Evolutionary conservation across 1,139 yeast genomes (phyloP), one percentile per base, ranked within the genome.

Genomic region (Pichia sp.): DNA sequence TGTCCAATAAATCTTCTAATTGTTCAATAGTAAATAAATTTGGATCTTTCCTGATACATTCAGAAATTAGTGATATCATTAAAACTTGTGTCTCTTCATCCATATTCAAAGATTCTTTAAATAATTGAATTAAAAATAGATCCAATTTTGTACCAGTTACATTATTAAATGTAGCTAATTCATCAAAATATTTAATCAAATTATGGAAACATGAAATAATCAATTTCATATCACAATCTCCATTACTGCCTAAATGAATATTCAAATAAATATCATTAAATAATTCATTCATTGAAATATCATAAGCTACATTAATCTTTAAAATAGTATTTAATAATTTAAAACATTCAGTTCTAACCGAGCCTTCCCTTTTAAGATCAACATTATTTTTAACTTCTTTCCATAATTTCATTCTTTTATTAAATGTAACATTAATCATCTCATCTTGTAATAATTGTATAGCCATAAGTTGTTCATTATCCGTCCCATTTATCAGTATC

Each of bases 351-450:
- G 78, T 67, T 46, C 95, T 72, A 28, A 79, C 75, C 2, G 72
- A 61, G 5, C 73, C 68, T 42, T 72, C 71, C 14, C 73, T 66
- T 16, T 69, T 68, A 0, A 71, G 65, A 10, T 73, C 72, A 48
- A 86, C 74, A 67, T 85, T 70, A 53, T 78, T 81, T 57, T 80
- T 71, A 0, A 84, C 84, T 52, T 81, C 69, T 62, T 84, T 81
- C 96, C 96, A 88, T 5, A 87, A 75, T 59, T 86, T 91, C 0
- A 87, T 84, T 6, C 86, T 73, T 3, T 85, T 78, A 0, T 84
- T 74, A 3, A 83, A 75, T 10, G 84, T 73, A 50, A 75, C 76
- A 45, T 74, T 76, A 44, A 75, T 74, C 5, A 87, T 67, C 1
- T 81, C 73, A 5, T 75, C 76, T 5, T 78, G 70, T 45, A 87